A percentile compares a stretch with the other conserved stretches of the same genome.
These are phyloP conservation scores for Mallotus repandus DNA, from an alignment of 441 rosid genomes.

Conservation along the genomic window DNA sequence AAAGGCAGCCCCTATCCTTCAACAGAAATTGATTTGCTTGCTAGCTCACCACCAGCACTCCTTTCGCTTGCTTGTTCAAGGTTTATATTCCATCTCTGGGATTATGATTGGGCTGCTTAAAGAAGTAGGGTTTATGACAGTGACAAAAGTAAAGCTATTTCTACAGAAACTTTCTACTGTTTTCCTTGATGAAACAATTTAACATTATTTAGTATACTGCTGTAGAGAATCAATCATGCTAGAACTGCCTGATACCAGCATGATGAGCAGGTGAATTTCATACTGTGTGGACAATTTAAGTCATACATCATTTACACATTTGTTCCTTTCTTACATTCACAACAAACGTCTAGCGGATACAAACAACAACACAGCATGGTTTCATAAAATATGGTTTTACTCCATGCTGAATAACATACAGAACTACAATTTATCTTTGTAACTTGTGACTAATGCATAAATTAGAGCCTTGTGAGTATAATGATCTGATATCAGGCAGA, in stretches of 20 bases:
- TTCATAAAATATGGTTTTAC: not conserved
- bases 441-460: constrained; percentile 2
- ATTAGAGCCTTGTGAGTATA: not conserved
- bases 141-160: not conserved
- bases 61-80: too few relatives aligned
- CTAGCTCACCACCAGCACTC: too few relatives aligned
- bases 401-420: not conserved
- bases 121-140: too few relatives aligned
- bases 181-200: not conserved
- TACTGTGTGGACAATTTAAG: not conserved
- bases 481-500: constrained; percentile 31
- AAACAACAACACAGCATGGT: not conserved
- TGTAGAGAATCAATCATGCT: too few relatives aligned
- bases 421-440: not conserved
- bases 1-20: too few relatives aligned
- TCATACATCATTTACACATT: not conserved
- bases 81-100: too few relatives aligned
- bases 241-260: not conserved
- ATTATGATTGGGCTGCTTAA: too few relatives aligned
- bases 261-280: constrained; percentile 1
- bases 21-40: too few relatives aligned
- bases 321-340: not conserved
- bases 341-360: constrained; percentile 5
- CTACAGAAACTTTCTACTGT: not conserved
- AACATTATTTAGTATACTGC: too few relatives aligned